Conservation (phyloP, 208 protist species). For the Acanthamoeba healyi region DNA sequence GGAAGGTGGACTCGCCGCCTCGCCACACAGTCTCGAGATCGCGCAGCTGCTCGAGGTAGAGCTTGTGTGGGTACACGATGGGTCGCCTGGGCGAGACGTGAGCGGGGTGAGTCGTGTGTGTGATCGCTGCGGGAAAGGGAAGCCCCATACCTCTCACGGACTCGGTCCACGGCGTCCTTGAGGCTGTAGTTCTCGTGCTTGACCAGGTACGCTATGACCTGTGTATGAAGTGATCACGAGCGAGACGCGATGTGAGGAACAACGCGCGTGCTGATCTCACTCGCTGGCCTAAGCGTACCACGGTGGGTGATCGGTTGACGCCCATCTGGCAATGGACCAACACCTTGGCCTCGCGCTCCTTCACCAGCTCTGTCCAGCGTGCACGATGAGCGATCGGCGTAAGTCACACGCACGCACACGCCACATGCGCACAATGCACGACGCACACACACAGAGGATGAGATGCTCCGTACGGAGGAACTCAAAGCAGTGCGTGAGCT, state of each 20-base stretch:
- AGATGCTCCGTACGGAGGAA: constrained; percentile 18
- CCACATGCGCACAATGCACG: neutral
- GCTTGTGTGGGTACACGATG: constrained; percentile 48
- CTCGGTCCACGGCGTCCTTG: neutral
- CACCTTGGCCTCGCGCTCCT: constrained; percentile 14
- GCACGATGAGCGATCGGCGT: neutral
- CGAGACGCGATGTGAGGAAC: neutral
- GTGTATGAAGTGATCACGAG: neutral
- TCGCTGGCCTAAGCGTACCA: neutral
- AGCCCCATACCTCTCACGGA: neutral
- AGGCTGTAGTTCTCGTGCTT: constrained; percentile 33
- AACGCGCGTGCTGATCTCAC: neutral
- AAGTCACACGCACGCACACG: neutral
- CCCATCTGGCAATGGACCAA: constrained; percentile 72
- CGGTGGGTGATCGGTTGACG: constrained; percentile 32
- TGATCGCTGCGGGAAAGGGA: neutral
- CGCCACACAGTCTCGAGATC: neutral
- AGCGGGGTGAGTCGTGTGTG: neutral
- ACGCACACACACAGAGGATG: neutral
- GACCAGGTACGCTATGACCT: constrained; percentile 49
- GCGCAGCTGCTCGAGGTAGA: constrained; percentile 33
- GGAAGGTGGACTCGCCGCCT: neutral
- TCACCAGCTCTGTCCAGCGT: neutral
- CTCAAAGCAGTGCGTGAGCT: neutral
- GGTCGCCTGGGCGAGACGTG: neutral